Evolutionary conservation across 2,329 filamentous ascomycete genomes (phyloP), one percentile per base, ranked within the genome.

Genomic region (Cladophialophora psammophila): DNA sequence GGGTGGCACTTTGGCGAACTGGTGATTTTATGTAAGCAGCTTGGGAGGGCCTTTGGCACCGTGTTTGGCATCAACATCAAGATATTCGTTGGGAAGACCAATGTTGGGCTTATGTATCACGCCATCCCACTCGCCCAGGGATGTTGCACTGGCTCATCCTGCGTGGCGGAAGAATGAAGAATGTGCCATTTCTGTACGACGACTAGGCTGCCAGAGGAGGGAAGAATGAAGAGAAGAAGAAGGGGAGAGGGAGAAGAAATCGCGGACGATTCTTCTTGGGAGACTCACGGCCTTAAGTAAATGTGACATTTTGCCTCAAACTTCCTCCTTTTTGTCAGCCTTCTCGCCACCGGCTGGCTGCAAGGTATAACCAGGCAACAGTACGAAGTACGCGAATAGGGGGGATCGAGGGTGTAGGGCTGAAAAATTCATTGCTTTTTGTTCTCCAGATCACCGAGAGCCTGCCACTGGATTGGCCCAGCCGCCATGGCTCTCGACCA

Each of bases 401-500:
- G 58, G 8, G 5, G 15, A 15, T 15, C 15, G 20, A 20, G 18
- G 32, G 31, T 6, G 10, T 15, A 54, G 56, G 13, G 57, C 40
- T 36, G n/a, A 42, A 36, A 42, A 13, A 32, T 32, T 60, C 42
- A 50, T 36, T 48, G 40, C 40, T 60, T 40, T 35, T 13, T 60
- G 10, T 60, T 50, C 34, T 52, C 34, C 57, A 50, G 45, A 31
- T 48, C n/a, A 48, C 12, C 18, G 20, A 31, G 38, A 50, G 57
- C 20, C 31, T 48, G 20, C 34, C 38, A 48, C 57, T 34, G 31
- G 32, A 60, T 60, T 32, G 59, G 48, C 12, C 48, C 59, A 54
- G 34, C 59, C 35, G 7, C 34, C 34, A 34, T 18, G 34, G 59
- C 34, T 61, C 34, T 53, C 34, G 35, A 53, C 59, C 48, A 61